A percentile compares a stretch with the other conserved stretches of the same genome.
phyloP scores from a whole-genome alignment of 495 filamentous ascomycete genomes.

The Hypoxylon fragiforme region DNA sequence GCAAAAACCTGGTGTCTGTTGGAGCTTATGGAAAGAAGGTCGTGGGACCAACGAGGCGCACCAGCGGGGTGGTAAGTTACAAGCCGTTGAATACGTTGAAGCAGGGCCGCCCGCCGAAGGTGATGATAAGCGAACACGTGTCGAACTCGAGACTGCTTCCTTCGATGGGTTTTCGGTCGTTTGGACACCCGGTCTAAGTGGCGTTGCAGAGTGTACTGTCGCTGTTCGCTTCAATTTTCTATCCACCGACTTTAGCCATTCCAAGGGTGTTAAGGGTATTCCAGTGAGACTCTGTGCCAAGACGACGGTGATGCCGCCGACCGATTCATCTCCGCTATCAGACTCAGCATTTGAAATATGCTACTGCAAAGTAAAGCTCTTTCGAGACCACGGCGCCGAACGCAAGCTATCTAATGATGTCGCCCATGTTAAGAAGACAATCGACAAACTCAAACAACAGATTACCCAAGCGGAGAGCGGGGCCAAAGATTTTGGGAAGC shows the following conservation, averaged over 20 bases:
- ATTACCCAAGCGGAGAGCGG: constrained; percentile 86
- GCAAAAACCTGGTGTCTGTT: constrained; percentile 77
- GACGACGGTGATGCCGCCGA: constrained; percentile 65
- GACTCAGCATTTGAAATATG: constrained; percentile 66
- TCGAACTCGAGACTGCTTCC: constrained; percentile 79
- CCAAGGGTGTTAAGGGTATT: constrained; percentile 96
- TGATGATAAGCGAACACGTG: constrained; percentile 68
- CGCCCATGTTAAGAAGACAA: constrained; percentile 89
- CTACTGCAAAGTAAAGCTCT: constrained; percentile 95
- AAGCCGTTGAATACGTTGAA: constrained; percentile 93
- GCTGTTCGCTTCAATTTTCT: constrained; percentile 96
- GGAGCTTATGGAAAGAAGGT: constrained; percentile 96
- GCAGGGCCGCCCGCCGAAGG: constrained; percentile 68
- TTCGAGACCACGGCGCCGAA: constrained; percentile 95
- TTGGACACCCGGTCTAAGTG: constrained; percentile 73
- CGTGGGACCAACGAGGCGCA: constrained; percentile 87
- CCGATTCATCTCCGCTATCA: constrained; percentile 46
- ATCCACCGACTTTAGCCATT: constrained; percentile 97
- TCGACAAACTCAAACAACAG: constrained; percentile 92
- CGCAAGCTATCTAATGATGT: constrained; percentile 93
- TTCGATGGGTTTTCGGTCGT: constrained; percentile 91
- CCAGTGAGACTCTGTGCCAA: constrained; percentile 91
- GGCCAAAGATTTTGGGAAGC: constrained; percentile 83
- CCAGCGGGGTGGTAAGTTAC: constrained; percentile 80
- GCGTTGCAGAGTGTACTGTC: constrained; percentile 71